Conservation (phyloP, 108 stramenopile species). For the Pseudonitzschia delicatissima region DNA sequence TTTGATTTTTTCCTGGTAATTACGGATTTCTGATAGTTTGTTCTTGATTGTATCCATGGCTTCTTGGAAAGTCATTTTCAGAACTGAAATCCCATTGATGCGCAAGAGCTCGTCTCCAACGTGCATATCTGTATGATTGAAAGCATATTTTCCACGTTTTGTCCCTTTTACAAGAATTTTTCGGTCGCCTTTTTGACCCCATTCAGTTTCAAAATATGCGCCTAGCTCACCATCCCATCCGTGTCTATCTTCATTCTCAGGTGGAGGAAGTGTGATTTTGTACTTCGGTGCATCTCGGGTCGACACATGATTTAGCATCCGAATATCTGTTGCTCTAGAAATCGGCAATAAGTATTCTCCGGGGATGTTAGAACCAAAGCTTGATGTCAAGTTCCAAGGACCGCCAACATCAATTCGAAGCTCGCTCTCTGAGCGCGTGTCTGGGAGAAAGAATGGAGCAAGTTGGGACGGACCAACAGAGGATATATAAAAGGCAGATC, state of each 20-base stretch:
- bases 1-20: not conserved
- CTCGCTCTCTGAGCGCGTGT: slow-evolving; percentile 73
- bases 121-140: slow-evolving; percentile 77
- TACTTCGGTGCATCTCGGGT: slow-evolving; percentile 81
- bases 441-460: slow-evolving; percentile 76
- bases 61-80: slow-evolving; percentile 71
- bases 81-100: slow-evolving; percentile 74
- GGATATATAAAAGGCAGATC: slow-evolving; percentile 61
- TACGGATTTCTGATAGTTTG: slow-evolving; percentile 22
- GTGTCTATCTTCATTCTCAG: slow-evolving; percentile 22
- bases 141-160: slow-evolving; percentile 78
- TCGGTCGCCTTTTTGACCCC: slow-evolving; percentile 58
- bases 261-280: slow-evolving; percentile 67
- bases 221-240: slow-evolving; percentile 83
- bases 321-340: slow-evolving; percentile 52
- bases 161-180: slow-evolving; percentile 88
- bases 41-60: slow-evolving; percentile 80
- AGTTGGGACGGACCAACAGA: slow-evolving; percentile 54
- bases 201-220: slow-evolving; percentile 94
- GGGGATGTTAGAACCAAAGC: slow-evolving; percentile 64
- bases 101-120: slow-evolving; percentile 89
- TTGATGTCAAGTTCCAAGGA: slow-evolving; percentile 63
- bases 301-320: slow-evolving; percentile 62
- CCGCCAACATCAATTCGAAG: slow-evolving; percentile 71
- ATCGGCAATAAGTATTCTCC: slow-evolving; percentile 62